Percentiles rank a stretch among this genome's conserved stretches.
These are phyloP conservation scores for Citrus sinensis DNA, from an alignment of 345 rosid genomes.

Conservation along the genomic window DVS_A1.0 CM039161.1:120501-121000, in stretches of 20 bases:
- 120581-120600: neutral
- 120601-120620: neutral
- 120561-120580: neutral
- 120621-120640: neutral
- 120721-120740: no score
- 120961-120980: conserved; percentile 41
- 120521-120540: neutral
- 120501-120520: neutral
- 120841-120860: conserved; percentile 5
- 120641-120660: neutral
- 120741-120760: neutral
- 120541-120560: neutral
- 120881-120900: neutral
- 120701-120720: neutral
- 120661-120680: neutral
- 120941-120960: conserved; percentile 53
- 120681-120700: neutral
- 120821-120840: neutral
- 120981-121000: conserved; percentile 48
- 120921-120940: conserved; percentile 47
- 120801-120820: neutral
- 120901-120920: neutral
- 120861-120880: neutral
- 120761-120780: neutral
- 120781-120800: neutral